A percentile compares a stretch with the other conserved stretches of the same genome.
phyloP scores from a whole-genome alignment of 306 rosid species.

The Albizia julibrissin region DNA sequence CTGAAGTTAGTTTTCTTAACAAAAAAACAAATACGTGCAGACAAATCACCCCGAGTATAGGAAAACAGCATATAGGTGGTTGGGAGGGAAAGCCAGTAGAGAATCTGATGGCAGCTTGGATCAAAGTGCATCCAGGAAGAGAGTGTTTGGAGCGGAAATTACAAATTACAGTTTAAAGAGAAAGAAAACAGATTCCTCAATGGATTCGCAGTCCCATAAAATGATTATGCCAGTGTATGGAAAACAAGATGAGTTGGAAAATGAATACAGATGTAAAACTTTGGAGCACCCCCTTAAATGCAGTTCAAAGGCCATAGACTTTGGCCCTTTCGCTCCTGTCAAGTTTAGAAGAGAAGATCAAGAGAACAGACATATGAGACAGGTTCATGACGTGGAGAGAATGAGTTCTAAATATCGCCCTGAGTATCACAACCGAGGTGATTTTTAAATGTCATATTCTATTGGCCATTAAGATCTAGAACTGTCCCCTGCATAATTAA shows the following conservation, averaged over 20 bases:
- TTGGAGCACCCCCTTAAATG: slow-evolving; percentile 29
- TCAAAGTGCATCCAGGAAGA: slow-evolving; percentile 36
- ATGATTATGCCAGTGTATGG: slow-evolving; percentile 9
- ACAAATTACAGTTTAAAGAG: slow-evolving; percentile 52
- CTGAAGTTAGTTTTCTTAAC: background rate
- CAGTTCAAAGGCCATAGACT: slow-evolving; percentile 48
- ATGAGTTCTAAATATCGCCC: slow-evolving; percentile 45
- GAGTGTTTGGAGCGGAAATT: slow-evolving; percentile 56
- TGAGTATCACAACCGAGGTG: slow-evolving; percentile 54
- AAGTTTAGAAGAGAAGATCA: slow-evolving; percentile 29
- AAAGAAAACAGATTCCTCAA: slow-evolving; percentile 25
- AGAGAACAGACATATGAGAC: slow-evolving; percentile 28
- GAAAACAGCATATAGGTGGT: slow-evolving; percentile 67
- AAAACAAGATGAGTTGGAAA: slow-evolving; percentile 23
- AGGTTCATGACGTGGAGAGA: slow-evolving; percentile 39
- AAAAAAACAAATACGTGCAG: slow-evolving; percentile 34
- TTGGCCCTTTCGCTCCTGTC: slow-evolving; percentile 65
- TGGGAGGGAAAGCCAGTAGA: slow-evolving; percentile 40
- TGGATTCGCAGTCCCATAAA: slow-evolving; percentile 11
- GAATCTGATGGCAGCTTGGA: slow-evolving; percentile 28
- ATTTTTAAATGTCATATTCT: slow-evolving; percentile 10
- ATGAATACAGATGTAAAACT: slow-evolving; percentile 22
- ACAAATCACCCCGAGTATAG: slow-evolving; percentile 45
- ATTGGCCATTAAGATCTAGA: background rate
- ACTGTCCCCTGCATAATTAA: background rate